Conservation (phyloP, 2,329 filamentous ascomycete genomes). For the Sclerotinia borealis region DNA sequence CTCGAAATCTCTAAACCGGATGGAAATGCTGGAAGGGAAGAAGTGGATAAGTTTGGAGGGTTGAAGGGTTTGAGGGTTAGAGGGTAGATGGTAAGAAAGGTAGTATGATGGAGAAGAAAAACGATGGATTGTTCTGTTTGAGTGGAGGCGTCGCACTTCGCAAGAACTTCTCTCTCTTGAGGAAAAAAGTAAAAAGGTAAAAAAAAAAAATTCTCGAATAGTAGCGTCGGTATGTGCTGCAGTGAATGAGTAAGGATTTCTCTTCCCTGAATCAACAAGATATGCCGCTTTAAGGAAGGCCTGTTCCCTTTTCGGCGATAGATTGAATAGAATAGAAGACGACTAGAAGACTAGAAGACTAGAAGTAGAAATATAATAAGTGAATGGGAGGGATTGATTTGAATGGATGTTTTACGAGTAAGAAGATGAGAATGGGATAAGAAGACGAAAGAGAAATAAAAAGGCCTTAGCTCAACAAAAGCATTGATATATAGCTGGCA, state of each 20-base stretch:
- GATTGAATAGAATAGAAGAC: background rate
- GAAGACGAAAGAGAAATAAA: background rate
- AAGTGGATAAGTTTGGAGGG: slow-evolving; percentile 3
- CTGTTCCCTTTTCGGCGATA: background rate
- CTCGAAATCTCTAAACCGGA: background rate
- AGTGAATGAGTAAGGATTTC: slow-evolving; percentile 7
- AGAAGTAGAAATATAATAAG: too few species aligned
- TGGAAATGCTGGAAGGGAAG: background rate
- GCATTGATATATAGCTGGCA: background rate
- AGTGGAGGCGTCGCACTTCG: slow-evolving; percentile 3
- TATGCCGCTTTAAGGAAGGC: background rate
- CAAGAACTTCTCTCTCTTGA: slow-evolving; percentile 7
- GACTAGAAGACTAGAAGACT: too few species aligned
- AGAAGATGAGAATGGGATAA: background rate
- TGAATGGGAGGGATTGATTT: background rate
- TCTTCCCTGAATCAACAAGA: background rate
- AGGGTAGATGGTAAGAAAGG: background rate
- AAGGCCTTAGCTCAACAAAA: background rate
- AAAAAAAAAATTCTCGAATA: background rate
- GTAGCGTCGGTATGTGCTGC: background rate
- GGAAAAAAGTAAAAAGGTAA: background rate
- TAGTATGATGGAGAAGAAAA: slow-evolving; percentile 2
- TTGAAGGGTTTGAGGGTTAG: background rate
- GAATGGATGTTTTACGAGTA: background rate
- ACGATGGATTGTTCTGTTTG: background rate